Conservation (phyloP, 2,329 filamentous ascomycete species). For the Phialocephala subalpina region DNA sequence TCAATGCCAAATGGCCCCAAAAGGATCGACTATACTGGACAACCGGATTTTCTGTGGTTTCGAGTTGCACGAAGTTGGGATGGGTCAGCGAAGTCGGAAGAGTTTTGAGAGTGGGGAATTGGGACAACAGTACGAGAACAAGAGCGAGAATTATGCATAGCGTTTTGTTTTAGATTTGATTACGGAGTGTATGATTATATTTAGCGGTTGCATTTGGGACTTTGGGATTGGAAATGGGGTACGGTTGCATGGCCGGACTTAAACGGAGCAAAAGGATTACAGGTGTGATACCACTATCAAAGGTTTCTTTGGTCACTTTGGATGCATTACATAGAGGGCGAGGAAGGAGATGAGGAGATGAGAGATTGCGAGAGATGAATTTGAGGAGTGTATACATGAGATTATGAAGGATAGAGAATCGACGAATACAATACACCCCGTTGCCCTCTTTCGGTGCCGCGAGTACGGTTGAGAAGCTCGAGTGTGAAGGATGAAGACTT, state of each 20-base stretch:
- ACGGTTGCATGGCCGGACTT: conserved; percentile 20
- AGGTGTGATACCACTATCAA: conserved; percentile 23
- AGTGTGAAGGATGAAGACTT: background rate
- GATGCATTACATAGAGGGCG: background rate
- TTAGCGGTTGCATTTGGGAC: conserved; percentile 8
- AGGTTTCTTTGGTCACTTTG: conserved; percentile 6
- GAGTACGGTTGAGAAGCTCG: background rate
- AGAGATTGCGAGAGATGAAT: background rate
- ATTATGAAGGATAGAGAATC: conserved; percentile 6
- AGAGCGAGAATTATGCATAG: conserved; percentile 20
- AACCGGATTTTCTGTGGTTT: background rate
- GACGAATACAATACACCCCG: background rate
- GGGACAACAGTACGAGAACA: background rate
- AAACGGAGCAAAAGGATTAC: conserved; percentile 17
- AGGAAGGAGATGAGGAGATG: background rate
- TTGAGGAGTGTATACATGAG: background rate
- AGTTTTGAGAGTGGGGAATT: background rate
- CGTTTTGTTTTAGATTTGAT: conserved; percentile 10
- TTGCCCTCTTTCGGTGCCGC: background rate
- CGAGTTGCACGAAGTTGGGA: conserved; percentile 4
- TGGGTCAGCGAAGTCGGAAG: background rate
- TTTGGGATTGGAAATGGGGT: conserved; percentile 6
- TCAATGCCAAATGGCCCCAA: background rate
- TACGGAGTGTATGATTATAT: conserved; percentile 12
- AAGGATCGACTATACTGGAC: background rate